Evolutionary conservation across 768 basidiomycete genomes (phyloP).

Genomic region (Podaxis carcinomalis): DNA sequence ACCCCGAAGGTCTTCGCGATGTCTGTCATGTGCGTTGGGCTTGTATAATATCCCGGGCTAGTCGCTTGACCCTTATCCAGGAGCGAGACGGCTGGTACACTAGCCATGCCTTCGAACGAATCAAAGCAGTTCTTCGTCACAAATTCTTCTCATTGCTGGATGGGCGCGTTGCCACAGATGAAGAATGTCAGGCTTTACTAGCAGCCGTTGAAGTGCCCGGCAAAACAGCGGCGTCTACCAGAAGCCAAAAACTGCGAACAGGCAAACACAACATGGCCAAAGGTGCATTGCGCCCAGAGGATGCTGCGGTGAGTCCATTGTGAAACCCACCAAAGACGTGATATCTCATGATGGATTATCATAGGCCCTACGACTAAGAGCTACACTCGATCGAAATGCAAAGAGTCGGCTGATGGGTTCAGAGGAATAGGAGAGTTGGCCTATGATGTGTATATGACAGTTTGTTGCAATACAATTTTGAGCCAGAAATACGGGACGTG

Average conservation of each 20-base stretch:
- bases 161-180: constrained; percentile 66
- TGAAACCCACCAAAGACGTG: neutral
- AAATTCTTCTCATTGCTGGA: constrained; percentile 81
- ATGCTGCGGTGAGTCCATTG: constrained; percentile 61
- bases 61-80: constrained; percentile 26
- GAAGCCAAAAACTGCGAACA: constrained; percentile 51
- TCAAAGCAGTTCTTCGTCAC: constrained; percentile 79
- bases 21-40: constrained; percentile 61
- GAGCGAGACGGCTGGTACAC: constrained; percentile 91
- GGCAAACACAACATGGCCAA: constrained; percentile 90
- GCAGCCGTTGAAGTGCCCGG: constrained; percentile 34
- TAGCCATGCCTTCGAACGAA: constrained; percentile 69
- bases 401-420: constrained; percentile 19
- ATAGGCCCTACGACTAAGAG: constrained; percentile 67
- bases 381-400: constrained; percentile 54
- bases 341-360: neutral
- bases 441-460: neutral
- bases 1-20: constrained; percentile 63
- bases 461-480: neutral
- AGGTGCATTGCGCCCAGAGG: constrained; percentile 76
- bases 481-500: neutral
- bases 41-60: neutral
- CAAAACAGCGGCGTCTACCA: constrained; percentile 33
- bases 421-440: neutral
- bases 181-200: constrained; percentile 68